A percentile compares a stretch with the other conserved stretches of the same genome.
Evolutionary conservation across 495 filamentous ascomycete genomes (phyloP).

Genomic region (Elasticomyces elasticus): DNA sequence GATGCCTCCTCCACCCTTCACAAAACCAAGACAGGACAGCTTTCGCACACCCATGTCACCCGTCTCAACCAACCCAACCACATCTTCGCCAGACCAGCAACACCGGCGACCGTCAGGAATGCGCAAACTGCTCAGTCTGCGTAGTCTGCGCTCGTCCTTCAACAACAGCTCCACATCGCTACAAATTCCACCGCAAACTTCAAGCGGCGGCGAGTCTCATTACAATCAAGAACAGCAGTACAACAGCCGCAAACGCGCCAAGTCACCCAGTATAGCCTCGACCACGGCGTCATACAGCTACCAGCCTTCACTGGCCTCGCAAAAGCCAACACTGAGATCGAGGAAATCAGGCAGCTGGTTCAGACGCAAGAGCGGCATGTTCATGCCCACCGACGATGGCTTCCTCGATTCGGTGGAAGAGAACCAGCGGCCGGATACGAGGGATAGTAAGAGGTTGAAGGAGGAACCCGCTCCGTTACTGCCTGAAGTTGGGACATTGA

Average conservation of each 20-base stretch:
- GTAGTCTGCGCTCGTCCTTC: constrained; percentile 19
- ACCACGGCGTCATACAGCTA: constrained; percentile 4
- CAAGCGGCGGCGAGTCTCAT: background rate
- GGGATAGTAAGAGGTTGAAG: constrained; percentile 16
- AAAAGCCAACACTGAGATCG: background rate
- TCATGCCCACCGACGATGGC: constrained; percentile 9
- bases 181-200: background rate
- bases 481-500: constrained; percentile 25
- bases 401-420: constrained; percentile 16
- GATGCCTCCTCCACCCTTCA: background rate
- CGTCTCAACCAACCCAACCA: constrained; percentile 6
- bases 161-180: constrained; percentile 18
- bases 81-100: constrained; percentile 3
- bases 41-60: constrained; percentile 16
- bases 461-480: constrained; percentile 27
- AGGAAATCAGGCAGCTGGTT: constrained; percentile 19
- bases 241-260: constrained; percentile 11
- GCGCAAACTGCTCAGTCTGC: constrained; percentile 26
- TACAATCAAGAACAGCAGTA: background rate
- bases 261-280: constrained; percentile 10
- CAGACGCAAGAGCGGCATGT: constrained; percentile 30
- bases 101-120: constrained; percentile 25
- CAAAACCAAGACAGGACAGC: constrained; percentile 1
- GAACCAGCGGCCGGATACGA: constrained; percentile 10
- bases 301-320: constrained; percentile 5